Evolutionary conservation across 2,329 filamentous ascomycete species (phyloP), one percentile per base, ranked within the genome.

Genomic region (Cladosporium sp.): DNA sequence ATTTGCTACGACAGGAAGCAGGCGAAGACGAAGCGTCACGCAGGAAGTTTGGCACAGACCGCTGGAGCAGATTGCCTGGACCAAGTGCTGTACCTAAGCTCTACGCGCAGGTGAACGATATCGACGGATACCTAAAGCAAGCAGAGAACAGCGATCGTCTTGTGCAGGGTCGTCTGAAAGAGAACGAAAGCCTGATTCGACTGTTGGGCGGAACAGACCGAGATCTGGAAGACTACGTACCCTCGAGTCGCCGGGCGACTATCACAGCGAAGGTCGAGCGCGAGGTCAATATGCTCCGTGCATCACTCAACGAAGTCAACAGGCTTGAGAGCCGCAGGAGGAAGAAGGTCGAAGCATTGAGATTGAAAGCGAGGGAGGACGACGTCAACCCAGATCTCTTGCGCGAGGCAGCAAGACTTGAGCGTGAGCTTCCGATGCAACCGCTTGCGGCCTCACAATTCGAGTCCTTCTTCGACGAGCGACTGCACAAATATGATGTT

Each of bases 371-470:
- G 3, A 91, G 90, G 62, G 86, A 87, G 26, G 95, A 99, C 77
- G 94, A 98, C 77, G 93, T 98, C 72, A 85, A 93, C 73, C 86
- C 87, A 0, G 92, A 93, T 59, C 90, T 99, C 4, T 83, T 97
- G 26, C 86, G 86, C 59, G 93, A 98, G 82, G 90, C 93, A 2
- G 89, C 90, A 41, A 88, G 93, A 10, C 83, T 98, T 14, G 95
- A 98, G 80, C 88, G 93, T 55, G 89, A 91, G 66, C 94, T 92
- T 69, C 92, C 93, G 0, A 91, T 91, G 79, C 93, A 93, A 44
- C 87, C 88, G 12, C 90, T 99, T 61, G 90, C 92, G 60, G 89
- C 94, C 0, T 91, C 91, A 2, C 93, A 97, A 73, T 98, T 99
- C 74, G 95, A 99, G 74, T 87, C 88, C 63, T 90, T 98, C 57